phyloP scores from a whole-genome alignment of 1,284 basidiomycete genomes.

The Leccinum variabile region DNA sequence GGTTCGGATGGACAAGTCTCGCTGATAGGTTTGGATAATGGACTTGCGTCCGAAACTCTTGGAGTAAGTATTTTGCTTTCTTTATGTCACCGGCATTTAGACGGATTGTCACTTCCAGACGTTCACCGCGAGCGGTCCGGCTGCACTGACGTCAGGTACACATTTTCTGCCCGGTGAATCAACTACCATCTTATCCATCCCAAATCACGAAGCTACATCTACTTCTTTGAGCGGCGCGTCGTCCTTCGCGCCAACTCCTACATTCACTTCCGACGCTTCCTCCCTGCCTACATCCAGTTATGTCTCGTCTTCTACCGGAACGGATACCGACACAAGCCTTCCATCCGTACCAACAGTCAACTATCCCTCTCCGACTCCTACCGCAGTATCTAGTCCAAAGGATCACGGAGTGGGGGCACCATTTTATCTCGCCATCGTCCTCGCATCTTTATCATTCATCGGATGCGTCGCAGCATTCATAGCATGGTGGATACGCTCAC shows the following conservation, averaged over 20 bases:
- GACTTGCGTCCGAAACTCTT: slow-evolving; percentile 8
- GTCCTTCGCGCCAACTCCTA: slow-evolving; percentile 5
- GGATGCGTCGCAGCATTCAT: slow-evolving; percentile 33
- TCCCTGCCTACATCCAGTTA: slow-evolving; percentile 10
- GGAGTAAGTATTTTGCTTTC: slow-evolving; percentile 9
- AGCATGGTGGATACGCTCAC: slow-evolving; percentile 35
- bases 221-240: slow-evolving; percentile 1
- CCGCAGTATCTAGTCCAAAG: slow-evolving; percentile 17
- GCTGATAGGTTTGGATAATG: slow-evolving; percentile 20
- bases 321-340: slow-evolving; percentile 22
- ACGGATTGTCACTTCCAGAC: slow-evolving; percentile 15
- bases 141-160: slow-evolving; percentile 7
- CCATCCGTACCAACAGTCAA: slow-evolving; percentile 28
- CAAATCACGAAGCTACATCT: slow-evolving; percentile 26
- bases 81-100: not conserved
- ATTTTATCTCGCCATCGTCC: slow-evolving; percentile 36
- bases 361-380: slow-evolving; percentile 25
- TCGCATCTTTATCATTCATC: slow-evolving; percentile 30
- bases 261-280: slow-evolving; percentile 1
- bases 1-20: slow-evolving; percentile 32
- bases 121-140: slow-evolving; percentile 5
- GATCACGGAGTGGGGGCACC: slow-evolving; percentile 32
- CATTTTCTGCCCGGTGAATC: not conserved
- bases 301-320: slow-evolving; percentile 5
- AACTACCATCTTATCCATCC: slow-evolving; percentile 9